Evolutionary conservation across 2,329 filamentous ascomycete genomes (phyloP).

Genomic region (Hypoxylon sp.): DNA sequence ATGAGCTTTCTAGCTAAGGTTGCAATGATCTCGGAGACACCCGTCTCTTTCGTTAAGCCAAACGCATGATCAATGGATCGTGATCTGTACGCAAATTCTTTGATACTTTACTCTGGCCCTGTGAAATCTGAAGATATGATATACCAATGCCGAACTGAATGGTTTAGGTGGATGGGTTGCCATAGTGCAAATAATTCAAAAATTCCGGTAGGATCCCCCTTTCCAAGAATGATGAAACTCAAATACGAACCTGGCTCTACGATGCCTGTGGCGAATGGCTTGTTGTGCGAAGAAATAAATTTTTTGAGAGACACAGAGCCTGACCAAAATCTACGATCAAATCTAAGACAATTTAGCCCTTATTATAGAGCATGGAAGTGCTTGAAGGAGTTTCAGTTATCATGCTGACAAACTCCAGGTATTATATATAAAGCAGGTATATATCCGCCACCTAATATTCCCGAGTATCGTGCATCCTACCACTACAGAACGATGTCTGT

Average conservation of each 20-base stretch:
- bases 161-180: neutral
- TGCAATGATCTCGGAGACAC: constrained; percentile 8
- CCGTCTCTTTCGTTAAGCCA: neutral
- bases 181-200: constrained; percentile 10
- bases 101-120: constrained; percentile 5
- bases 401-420: no score
- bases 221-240: neutral
- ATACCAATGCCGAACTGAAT: constrained; percentile 1
- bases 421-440: no score
- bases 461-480: no score
- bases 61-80: neutral
- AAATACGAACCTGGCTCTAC: neutral
- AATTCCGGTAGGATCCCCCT: constrained; percentile 2
- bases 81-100: neutral
- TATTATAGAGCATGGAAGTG: no score
- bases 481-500: no score
- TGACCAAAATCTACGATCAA: no score
- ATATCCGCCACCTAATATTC: no score
- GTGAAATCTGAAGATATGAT: neutral
- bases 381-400: no score
- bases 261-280: neutral
- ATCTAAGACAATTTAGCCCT: no score
- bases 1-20: constrained; percentile 23
- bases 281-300: no score
- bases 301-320: no score